Base-by-base conservation (phyloP, 2,329 filamentous ascomycete species). In the Curvularia verruculosa region DNA sequence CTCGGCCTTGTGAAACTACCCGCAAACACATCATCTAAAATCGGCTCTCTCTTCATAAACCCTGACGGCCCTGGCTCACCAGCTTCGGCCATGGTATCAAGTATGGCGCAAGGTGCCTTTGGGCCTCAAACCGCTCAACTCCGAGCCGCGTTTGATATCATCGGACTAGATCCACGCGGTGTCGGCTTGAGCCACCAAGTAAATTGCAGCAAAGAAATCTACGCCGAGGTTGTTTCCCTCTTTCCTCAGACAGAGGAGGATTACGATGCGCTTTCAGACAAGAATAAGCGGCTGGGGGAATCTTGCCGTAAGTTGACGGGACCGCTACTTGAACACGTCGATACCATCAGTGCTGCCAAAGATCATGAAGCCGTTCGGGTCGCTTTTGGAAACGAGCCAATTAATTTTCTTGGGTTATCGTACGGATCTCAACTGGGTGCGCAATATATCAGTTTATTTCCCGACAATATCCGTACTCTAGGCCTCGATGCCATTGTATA, bases 391-490 rank as follows among this genome's bases (percentile, higher is more conserved):
- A 70, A 74, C 12, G 70, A 74, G n/a, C 53, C 73, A 71, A 52
- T 79, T 34, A 78, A 75, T 53, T 80, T 69, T 39, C 54, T 81
- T 1, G 81, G 80, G 6, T 60, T 78, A 13, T 81, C 79, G 1
- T 82, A 83, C 62, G 80, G 80, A 5, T 77, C 77, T 1, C 76
- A 79, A 59, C 68, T 82, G 15, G 80, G 78, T 21, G 70, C 73
- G 7, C 73, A 76, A 37, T 82, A 82, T 59, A 79, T 80, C 1
- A 68, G 77, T 55, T 69, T 81, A 1, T 83, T 75, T 62, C 80
- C 81, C 3, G 60, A 78, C 10, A 77, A 76, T 28, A 70, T 81
- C 51, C 65, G 80, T 6, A 68, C 75, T 2, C 72, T 82, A 59
- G 76, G 71, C 0, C 71, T 82, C n/a, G 80, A 82, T 67, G 80